These are phyloP conservation scores for Boletus sp. DNA, from an alignment of 768 basidiomycete genomes.

Conservation along the genomic window DNA sequence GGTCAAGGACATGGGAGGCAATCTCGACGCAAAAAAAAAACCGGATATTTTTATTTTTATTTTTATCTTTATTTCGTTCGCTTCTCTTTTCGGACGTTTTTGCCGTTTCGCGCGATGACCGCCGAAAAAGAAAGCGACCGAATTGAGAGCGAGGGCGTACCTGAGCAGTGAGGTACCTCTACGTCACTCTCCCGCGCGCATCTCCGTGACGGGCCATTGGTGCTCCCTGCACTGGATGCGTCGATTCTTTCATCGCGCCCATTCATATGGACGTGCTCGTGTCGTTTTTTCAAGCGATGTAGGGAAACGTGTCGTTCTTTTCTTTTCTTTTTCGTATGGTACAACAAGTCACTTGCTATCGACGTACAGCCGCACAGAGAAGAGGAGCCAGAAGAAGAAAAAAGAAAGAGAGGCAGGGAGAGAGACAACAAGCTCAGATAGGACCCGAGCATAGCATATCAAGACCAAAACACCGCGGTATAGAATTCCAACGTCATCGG, in stretches of 20 bases:
- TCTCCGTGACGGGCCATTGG: background rate
- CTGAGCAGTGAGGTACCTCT: background rate
- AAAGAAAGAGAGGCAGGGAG: background rate
- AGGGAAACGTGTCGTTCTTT: background rate
- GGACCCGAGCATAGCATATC: too few species aligned
- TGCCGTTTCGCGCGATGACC: background rate
- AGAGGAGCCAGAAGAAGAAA: background rate
- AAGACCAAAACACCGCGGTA: too few species aligned
- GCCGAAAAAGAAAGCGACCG: background rate
- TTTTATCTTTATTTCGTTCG: background rate
- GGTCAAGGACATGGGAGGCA: background rate
- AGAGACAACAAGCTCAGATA: background rate
- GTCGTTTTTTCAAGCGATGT: background rate
- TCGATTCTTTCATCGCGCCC: background rate
- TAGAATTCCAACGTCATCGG: background rate
- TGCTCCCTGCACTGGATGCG: background rate
- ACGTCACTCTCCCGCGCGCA: constrained; percentile 1
- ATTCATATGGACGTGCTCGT: background rate
- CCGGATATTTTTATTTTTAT: background rate
- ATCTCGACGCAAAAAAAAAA: background rate
- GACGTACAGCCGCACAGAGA: background rate
- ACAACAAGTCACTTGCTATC: background rate
- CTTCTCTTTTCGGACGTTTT: background rate
- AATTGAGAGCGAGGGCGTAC: background rate
- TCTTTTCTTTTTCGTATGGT: background rate